Percentiles rank a stretch among this genome's conserved stretches.
Conservation (phyloP, 192 early-diverging fungal genomes). For the Backusella psychrophila region DNA sequence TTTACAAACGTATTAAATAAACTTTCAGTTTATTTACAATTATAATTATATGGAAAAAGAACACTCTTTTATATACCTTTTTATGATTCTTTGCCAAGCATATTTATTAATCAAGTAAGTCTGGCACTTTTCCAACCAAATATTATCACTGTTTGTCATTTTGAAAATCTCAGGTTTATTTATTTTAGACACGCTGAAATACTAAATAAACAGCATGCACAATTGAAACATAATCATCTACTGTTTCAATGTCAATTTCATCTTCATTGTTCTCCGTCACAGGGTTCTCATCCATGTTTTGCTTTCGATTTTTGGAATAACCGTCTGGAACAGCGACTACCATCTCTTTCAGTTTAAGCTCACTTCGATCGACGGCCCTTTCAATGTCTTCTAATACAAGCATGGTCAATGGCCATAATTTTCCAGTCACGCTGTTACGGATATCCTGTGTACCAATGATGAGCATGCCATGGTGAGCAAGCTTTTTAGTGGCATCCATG, state of each 20-base stretch:
- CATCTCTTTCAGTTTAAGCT: constrained; percentile 61
- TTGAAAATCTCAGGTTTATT: not conserved
- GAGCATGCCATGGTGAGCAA: constrained; percentile 64
- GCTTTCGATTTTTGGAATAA: constrained; percentile 53
- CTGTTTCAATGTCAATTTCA: constrained; percentile 33
- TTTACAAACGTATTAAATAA: not conserved
- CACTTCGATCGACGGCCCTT: constrained; percentile 46
- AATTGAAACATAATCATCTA: constrained; percentile 48
- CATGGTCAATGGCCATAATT: constrained; percentile 74
- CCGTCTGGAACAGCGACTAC: constrained; percentile 68
- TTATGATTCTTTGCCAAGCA: not conserved
- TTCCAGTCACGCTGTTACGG: constrained; percentile 50
- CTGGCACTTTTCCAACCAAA: constrained; percentile 7
- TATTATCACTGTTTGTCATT: not conserved
- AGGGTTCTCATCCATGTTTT: constrained; percentile 27
- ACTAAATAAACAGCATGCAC: constrained; percentile 54
- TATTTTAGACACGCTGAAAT: not conserved
- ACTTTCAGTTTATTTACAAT: not conserved
- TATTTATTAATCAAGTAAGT: not conserved
- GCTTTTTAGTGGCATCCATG: constrained; percentile 47
- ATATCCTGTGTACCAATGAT: constrained; percentile 72
- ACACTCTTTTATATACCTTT: not conserved
- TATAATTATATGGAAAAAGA: not conserved
- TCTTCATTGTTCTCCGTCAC: constrained; percentile 37
- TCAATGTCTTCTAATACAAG: constrained; percentile 74